Evolutionary conservation across 139 green algal species (phyloP).

Genomic region (Tetraselmis striata): DNA sequence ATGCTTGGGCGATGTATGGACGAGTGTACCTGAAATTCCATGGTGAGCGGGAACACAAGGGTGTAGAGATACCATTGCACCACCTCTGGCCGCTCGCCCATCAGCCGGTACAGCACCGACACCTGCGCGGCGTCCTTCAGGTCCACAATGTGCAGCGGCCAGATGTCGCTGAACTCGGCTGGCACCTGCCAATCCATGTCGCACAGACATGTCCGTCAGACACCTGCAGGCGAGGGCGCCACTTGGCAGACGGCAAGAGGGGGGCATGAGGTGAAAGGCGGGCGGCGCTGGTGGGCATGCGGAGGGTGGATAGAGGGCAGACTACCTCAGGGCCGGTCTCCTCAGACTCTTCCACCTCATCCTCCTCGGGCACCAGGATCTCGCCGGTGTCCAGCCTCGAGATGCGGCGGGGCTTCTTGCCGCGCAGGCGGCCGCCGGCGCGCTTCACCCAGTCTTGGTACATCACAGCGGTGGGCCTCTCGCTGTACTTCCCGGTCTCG

Average conservation of each 20-base stretch:
- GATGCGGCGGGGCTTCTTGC: neutral
- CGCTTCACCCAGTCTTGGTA: conserved; percentile 2
- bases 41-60: conserved; percentile 25
- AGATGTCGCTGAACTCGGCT: conserved; percentile 6
- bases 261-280: too few relatives aligned
- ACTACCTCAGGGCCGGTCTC: neutral
- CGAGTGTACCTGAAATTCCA: conserved; percentile 21
- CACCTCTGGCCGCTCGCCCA: conserved; percentile 8
- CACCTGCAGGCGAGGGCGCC: too few relatives aligned
- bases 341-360: neutral
- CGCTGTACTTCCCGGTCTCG: conserved; percentile 1
- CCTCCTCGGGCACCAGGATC: neutral
- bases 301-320: too few relatives aligned
- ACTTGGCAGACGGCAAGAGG: too few relatives aligned
- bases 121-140: conserved; percentile 22
- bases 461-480: neutral
- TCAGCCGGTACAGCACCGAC: conserved; percentile 15
- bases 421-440: conserved; percentile 7
- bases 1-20: too few relatives aligned
- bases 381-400: neutral
- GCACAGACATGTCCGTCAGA: too few relatives aligned
- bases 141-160: conserved; percentile 24
- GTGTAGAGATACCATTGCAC: conserved; percentile 19
- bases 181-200: neutral
- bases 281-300: too few relatives aligned